Evolutionary conservation across 352 stramenopile genomes (phyloP), one percentile per base, ranked within the genome.

Genomic region (Phytophthora niederhauseri): DNA sequence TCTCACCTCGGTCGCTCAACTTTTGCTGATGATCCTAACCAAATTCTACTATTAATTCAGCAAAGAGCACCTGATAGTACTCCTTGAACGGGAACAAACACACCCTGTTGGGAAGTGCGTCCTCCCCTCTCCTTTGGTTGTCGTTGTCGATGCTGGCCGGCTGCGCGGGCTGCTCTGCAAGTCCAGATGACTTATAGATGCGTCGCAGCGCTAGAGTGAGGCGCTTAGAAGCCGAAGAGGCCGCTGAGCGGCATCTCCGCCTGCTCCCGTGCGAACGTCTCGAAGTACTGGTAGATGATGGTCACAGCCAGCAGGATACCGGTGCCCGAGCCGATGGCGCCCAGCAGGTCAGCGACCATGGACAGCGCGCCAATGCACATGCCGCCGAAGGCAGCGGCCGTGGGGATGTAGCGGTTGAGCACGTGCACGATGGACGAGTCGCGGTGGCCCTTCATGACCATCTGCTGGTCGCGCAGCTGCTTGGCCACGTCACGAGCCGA

Each of bases 261-360:
- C 66, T 96, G 85, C 77, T 99, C 96, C 75, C 98, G 98, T 57
- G 95, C 89, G 60, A 99, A 99, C 46, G 95, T 98, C 89, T 99
- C 97, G 73, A 98, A 99, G 84, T 99, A 99, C 81, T 99, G 93
- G 89, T 99, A 99, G 82, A 99, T 99, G 87, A 99, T 99, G 26
- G 98, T 99, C 57, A 99, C 98, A 56, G 95, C 95, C 63, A 99
- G 81, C 68, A 99, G 81, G 78, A 99, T 99, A 85, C 98, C 98
- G 8, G 98, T 99, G 76, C 98, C 98, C 51, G 97, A 99, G 66
- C 98, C 98, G 77, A 99, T 99, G 36, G 98, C 98, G 53, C 98
- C 98, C 57, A 99, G 86, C 66, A 99, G 94, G 78, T 99, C 98
- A 24, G 98, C 97, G 63, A 99, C 92, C 80, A 99, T 98, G 24